Evolutionary conservation across 2,329 filamentous ascomycete genomes (phyloP), one percentile per base, ranked within the genome.

Genomic region (Scedosporium aurantiacum): DNA sequence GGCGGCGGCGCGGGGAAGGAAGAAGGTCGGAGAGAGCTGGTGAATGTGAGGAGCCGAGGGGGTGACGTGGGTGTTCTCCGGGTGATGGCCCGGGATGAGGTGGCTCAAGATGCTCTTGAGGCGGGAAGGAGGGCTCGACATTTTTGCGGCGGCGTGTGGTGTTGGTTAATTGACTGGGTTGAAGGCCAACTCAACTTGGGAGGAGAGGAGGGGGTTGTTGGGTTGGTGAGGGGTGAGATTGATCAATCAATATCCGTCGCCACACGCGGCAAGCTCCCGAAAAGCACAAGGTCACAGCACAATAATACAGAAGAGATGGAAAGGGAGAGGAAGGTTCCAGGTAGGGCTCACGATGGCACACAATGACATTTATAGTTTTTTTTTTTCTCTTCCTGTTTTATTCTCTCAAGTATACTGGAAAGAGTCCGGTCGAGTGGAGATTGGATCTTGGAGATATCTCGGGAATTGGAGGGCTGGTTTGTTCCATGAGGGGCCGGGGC

Each of bases 11-110:
- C 93, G 87, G 66, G 90, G 88, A 23, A 96, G 79, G 72, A 96
- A 97, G 73, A 85, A 87, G 2, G 92, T 96, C 0, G 93, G 93
- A 1, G 90, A 92, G 32, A 97, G 83, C 16, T 87, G 84, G 73
- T 93, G 89, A 68, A 89, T 82, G 72, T 91, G 84, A 69, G 78
- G 73, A 65, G 77, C 78, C 63, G 78, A 75, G 62, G 66, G 73
- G 71, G 68, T 76, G 71, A 65, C 75, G 66, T 61, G 59, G 25
- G 41, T 45, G 18, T 18, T 18, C 18, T 57, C 21, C 5, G 62
- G 65, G 54, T 66, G 57, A 14, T 74, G 72, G 57, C 73, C 71
- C 32, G 73, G 71, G 28, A 73, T 67, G 43, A 82, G 75, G 66
- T 83, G 83, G 62, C 76, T 77, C 41, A 80, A 73, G 65, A 89